Conservation (phyloP, 2,329 filamentous ascomycete species). For the Fusarium pseudoanthophilum region DNA sequence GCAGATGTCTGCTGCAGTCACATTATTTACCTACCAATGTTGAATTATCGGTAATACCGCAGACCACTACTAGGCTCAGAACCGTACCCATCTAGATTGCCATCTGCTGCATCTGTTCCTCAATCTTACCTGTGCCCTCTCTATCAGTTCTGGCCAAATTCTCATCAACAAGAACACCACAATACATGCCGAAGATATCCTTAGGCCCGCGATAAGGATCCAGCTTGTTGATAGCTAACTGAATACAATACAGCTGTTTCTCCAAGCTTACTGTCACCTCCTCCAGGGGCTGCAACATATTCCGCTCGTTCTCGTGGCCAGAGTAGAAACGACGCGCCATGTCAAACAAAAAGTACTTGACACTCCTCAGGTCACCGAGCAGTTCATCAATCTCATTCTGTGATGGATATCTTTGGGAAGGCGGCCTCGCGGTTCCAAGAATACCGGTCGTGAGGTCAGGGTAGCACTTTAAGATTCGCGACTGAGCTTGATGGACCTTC, state of each 20-base stretch:
- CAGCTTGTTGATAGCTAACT: neutral
- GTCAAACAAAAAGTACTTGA: neutral
- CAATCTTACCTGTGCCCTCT: neutral
- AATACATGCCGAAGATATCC: neutral
- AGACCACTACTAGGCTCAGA: too few relatives aligned
- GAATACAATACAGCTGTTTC: neutral
- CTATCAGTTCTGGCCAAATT: neutral
- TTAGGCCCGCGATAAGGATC: neutral
- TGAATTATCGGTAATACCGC: too few relatives aligned
- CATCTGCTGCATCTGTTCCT: neutral
- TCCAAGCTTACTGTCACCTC: neutral
- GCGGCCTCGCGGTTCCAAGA: neutral
- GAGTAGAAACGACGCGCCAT: neutral
- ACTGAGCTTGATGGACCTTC: neutral
- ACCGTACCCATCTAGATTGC: neutral
- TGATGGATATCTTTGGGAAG: neutral
- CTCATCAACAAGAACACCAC: neutral
- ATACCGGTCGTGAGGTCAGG: neutral
- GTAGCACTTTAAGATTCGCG: neutral
- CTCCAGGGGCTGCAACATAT: neutral
- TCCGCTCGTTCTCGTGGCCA: neutral
- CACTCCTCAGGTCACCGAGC: neutral
- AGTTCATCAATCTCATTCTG: neutral
- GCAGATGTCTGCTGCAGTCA: neutral
- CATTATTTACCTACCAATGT: rapidly evolving